phyloP scores from a whole-genome alignment of 2,329 filamentous ascomycete species.

The Sporothrix protearum region DNA sequence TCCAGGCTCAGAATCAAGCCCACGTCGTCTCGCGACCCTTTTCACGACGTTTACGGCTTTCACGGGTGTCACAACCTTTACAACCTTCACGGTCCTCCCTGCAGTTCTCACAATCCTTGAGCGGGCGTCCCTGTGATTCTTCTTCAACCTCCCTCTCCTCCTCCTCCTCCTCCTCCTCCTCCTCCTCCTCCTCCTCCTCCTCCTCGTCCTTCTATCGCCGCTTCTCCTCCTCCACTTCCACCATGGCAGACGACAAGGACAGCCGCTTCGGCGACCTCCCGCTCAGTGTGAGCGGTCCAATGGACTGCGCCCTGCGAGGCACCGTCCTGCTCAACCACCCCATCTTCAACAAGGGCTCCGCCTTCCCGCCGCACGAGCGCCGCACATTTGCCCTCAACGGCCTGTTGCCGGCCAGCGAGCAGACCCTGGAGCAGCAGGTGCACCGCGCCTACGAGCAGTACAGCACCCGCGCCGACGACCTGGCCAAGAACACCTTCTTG shows the following conservation, averaged over 20 bases:
- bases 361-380: slow-evolving; percentile 67
- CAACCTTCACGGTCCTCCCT: not conserved
- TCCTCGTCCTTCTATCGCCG: not conserved
- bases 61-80: not conserved
- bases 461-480: slow-evolving; percentile 54
- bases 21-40: not conserved
- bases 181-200: not conserved
- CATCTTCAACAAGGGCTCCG: slow-evolving; percentile 80
- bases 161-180: not conserved
- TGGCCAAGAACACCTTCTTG: slow-evolving; percentile 86
- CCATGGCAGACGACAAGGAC: slow-evolving; percentile 22
- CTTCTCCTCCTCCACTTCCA: not conserved
- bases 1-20: not conserved
- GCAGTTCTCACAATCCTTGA: not conserved
- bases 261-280: slow-evolving; percentile 43
- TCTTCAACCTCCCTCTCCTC: not conserved
- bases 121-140: too few relatives aligned
- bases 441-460: slow-evolving; percentile 80
- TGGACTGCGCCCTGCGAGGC: slow-evolving; percentile 50
- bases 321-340: slow-evolving; percentile 59
- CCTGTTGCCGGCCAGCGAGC: slow-evolving; percentile 66
- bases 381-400: slow-evolving; percentile 66
- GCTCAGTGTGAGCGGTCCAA: slow-evolving; percentile 46
- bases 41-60: not conserved
- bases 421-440: slow-evolving; percentile 73